Base-by-base conservation (phyloP, 2,329 filamentous ascomycete genomes). In the Colletotrichum viniferum region DNA sequence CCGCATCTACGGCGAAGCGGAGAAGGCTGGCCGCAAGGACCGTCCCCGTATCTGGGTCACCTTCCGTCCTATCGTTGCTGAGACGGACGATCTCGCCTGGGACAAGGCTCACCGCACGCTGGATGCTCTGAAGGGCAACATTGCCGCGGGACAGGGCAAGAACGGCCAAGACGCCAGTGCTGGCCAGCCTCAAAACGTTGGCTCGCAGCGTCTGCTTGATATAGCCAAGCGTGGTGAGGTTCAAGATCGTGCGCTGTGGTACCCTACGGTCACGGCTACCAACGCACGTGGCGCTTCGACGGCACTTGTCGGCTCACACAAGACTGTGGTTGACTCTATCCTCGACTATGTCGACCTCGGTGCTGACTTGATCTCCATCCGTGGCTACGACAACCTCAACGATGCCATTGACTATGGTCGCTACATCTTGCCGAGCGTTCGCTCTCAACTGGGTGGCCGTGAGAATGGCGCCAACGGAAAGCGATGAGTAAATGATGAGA, bases 41-140 rank as follows among this genome's bases (percentile, higher is more conserved):
- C 83, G 87, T 0, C 91, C 91, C 8, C 83, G 89, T 5, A 92
- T 92, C 78, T 92, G 91, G 91, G 91, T 92, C 2, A 92, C 91
- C 0, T 92, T 92, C 86, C 86, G 91, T 4, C 91, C 91, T 4
- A 92, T 92, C 74, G 78, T 88, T 0, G 90, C 90, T 1, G 90
- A 92, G 82, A 92, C 90, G 0, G 90, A 92, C 16, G 90, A 92
- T 24, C 85, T 92, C 8, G 91, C 91, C 1, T 92, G 91, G 91
- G 86, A 85, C 4, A 92, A 92, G 82, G 91, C 91, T 5, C 86
- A 92, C 80, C 84, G 85, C 30, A 92, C 87, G 0, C 85, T 92
- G 1, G 90, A 91, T 24, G 82, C 84, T 1, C 83, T 92, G 58
- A 88, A 88, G 76, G 76, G 77, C 8, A 86, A 90, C 77, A 81